phyloP scores from a whole-genome alignment of 2,329 filamentous ascomycete genomes.

The Botrytis fabae region DNA sequence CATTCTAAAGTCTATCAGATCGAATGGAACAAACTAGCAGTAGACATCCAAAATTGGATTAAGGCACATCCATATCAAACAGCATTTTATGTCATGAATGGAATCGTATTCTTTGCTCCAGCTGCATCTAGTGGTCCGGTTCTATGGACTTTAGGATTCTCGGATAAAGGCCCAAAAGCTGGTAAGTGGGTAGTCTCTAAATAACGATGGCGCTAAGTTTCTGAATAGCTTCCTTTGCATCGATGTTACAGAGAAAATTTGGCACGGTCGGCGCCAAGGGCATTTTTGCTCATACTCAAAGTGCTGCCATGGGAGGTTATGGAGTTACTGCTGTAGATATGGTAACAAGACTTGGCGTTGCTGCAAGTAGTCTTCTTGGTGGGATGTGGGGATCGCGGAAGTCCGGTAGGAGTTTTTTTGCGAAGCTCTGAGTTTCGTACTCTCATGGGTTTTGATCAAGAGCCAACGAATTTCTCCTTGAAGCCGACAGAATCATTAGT shows the following conservation, averaged over 20 bases:
- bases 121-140: slow-evolving; percentile 6
- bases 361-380: neutral
- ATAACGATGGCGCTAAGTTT: neutral
- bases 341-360: neutral
- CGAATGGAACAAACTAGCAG: neutral
- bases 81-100: neutral
- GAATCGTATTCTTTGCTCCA: slow-evolving; percentile 15
- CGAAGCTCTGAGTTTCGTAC: neutral
- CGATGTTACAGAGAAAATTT: neutral
- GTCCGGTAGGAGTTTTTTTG: neutral
- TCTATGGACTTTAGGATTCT: slow-evolving; percentile 1
- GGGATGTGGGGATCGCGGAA: neutral
- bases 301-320: slow-evolving; percentile 3
- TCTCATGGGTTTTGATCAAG: neutral
- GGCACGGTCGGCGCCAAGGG: neutral
- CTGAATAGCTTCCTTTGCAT: neutral
- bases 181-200: neutral
- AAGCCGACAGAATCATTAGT: neutral
- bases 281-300: neutral
- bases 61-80: neutral
- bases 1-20: neutral
- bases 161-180: neutral
- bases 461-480: neutral
- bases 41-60: neutral
- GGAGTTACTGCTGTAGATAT: neutral